Conservation (phyloP, 805 yeast species). For the Tetrapisispora phaffii region DNA sequence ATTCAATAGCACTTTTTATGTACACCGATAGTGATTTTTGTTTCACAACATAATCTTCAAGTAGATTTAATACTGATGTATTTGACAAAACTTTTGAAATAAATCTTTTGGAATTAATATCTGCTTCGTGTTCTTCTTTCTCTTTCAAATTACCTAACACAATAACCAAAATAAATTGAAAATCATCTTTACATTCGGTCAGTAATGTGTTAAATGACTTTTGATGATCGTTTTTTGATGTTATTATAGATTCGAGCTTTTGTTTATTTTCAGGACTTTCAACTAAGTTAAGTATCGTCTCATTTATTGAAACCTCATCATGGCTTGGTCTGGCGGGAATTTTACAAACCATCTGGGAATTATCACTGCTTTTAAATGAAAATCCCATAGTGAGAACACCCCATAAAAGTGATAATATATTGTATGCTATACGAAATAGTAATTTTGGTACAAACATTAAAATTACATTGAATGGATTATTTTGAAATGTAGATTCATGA, state of each 20-base stretch:
- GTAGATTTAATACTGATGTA: constrained; percentile 33
- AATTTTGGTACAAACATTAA: constrained; percentile 48
- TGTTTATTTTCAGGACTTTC: constrained; percentile 5
- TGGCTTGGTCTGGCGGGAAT: constrained; percentile 16
- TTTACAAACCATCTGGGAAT: constrained; percentile 7
- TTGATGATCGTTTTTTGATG: constrained; percentile 4
- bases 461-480: constrained; percentile 38
- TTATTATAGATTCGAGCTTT: constrained; percentile 6
- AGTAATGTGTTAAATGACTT: constrained; percentile 36
- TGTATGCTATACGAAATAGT: constrained; percentile 15
- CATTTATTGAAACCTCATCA: constrained; percentile 8
- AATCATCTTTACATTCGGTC: constrained; percentile 30
- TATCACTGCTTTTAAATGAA: constrained; percentile 4
- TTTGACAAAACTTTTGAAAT: constrained; percentile 39
- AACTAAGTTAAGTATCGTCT: constrained; percentile 6
- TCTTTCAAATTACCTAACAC: constrained; percentile 34
- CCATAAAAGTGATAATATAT: constrained; percentile 16
- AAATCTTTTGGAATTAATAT: constrained; percentile 31
- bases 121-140: constrained; percentile 4
- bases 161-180: constrained; percentile 45
- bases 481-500: constrained; percentile 5
- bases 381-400: constrained; percentile 15
- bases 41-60: constrained; percentile 32
- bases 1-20: constrained; percentile 52
- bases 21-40: constrained; percentile 36